phyloP scores from a whole-genome alignment of 441 rosid species.

The Biscutella laevigata region DNA sequence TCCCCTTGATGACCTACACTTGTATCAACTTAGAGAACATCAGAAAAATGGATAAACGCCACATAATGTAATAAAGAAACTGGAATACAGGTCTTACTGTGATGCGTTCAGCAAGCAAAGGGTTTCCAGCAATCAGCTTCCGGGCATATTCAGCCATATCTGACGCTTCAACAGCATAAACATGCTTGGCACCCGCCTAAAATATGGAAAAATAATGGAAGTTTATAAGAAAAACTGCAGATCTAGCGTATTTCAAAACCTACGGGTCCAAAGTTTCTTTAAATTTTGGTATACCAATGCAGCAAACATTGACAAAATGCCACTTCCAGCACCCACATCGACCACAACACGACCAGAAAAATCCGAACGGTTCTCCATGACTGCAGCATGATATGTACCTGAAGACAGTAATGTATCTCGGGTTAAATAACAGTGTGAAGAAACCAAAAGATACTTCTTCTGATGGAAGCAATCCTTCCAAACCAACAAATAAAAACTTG shows the following conservation, averaged over 20 bases:
- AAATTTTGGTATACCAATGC: slow-evolving; percentile 53
- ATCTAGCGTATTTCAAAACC: neutral
- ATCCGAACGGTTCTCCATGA: slow-evolving; percentile 83
- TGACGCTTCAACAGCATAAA: slow-evolving; percentile 95
- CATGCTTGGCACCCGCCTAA: slow-evolving; percentile 97
- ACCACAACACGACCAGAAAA: slow-evolving; percentile 79
- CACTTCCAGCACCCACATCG: slow-evolving; percentile 99
- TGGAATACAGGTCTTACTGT: slow-evolving; percentile 43
- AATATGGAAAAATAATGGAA: neutral
- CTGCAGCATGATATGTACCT: slow-evolving; percentile 96
- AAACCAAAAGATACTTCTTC: neutral
- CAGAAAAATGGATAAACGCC: slow-evolving; percentile 12
- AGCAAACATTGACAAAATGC: slow-evolving; percentile 89
- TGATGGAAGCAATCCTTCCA: neutral
- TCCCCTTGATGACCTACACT: slow-evolving; percentile 78
- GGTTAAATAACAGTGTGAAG: neutral
- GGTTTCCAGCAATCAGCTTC: slow-evolving; percentile 85
- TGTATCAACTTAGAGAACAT: slow-evolving; percentile 10
- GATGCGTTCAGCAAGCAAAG: slow-evolving; percentile 62
- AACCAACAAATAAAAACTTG: neutral
- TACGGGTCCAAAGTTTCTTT: neutral
- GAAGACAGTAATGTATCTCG: slow-evolving; percentile 18
- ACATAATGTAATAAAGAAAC: neutral
- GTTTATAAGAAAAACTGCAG: neutral
- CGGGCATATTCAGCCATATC: slow-evolving; percentile 97